phyloP scores from a whole-genome alignment of 2,329 filamentous ascomycete species.

The Dactylonectria macrodidyma region DNA sequence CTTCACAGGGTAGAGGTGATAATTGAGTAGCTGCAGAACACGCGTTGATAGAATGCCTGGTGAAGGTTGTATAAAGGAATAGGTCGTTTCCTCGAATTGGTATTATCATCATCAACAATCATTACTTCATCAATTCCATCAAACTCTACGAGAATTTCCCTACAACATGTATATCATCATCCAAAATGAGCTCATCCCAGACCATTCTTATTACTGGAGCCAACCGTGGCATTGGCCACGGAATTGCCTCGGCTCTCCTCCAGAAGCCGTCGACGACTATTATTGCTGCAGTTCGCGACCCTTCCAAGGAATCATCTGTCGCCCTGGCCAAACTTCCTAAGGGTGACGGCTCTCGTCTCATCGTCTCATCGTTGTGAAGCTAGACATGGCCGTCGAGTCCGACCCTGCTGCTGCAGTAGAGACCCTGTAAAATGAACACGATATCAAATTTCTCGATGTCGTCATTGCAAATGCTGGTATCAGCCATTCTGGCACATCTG shows the following conservation, averaged over 20 bases:
- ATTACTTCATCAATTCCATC: background rate
- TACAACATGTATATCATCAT: background rate
- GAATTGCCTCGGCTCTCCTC: conserved; percentile 55
- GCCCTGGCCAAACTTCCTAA: conserved; percentile 1
- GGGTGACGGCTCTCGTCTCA: conserved; percentile 6
- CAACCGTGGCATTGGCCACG: conserved; percentile 59
- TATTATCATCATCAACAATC: background rate
- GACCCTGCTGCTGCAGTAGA: background rate
- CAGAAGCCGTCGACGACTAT: conserved; percentile 61
- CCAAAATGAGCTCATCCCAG: background rate
- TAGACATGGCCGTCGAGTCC: conserved; percentile 2
- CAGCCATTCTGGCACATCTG: background rate
- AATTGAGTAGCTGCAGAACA: background rate
- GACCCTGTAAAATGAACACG: conserved; percentile 1
- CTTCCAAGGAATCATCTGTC: conserved; percentile 1
- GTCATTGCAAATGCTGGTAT: conserved; percentile 23
- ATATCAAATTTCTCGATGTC: conserved; percentile 10
- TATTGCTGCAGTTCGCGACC: conserved; percentile 19
- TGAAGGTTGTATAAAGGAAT: background rate
- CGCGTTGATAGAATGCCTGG: background rate
- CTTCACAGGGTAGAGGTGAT: background rate
- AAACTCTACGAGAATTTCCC: background rate
- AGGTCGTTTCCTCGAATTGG: no score
- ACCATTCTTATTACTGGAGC: conserved; percentile 54
- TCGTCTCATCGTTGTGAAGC: conserved; percentile 24